These are phyloP conservation scores for Termitomyces eurrhizus DNA, from an alignment of 768 basidiomycete genomes.

Conservation along the genomic window DNA sequence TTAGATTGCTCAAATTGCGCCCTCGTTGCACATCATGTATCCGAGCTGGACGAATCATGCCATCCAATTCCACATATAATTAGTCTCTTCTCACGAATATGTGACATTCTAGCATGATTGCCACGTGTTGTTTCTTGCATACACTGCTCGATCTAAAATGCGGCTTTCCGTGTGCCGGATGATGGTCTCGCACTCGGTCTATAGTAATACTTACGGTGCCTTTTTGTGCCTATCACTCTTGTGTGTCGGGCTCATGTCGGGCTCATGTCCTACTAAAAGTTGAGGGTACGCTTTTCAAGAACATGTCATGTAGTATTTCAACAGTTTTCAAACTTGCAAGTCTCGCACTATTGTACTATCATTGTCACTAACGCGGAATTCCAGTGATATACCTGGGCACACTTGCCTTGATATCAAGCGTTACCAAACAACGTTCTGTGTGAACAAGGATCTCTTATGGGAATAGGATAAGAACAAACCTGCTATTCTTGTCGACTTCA, in stretches of 20 bases:
- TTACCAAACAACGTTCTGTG: conserved; percentile 1
- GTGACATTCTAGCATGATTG: background rate
- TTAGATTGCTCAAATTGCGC: background rate
- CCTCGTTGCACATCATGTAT: background rate
- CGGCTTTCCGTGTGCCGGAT: conserved; percentile 2
- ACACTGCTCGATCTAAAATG: background rate
- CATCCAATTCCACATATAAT: background rate
- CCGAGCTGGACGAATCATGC: background rate
- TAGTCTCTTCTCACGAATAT: conserved; percentile 5
- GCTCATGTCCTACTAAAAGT: background rate
- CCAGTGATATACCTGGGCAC: background rate
- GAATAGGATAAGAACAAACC: background rate
- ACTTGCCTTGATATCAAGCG: background rate
- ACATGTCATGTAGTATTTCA: background rate
- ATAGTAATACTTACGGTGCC: too few relatives aligned
- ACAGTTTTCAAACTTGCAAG: background rate
- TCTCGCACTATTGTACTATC: background rate
- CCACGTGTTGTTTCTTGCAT: too few relatives aligned
- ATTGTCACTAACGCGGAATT: background rate
- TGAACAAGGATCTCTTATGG: conserved; percentile 7
- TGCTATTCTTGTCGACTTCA: background rate
- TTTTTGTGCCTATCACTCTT: background rate
- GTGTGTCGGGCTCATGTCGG: background rate
- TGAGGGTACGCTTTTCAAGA: background rate
- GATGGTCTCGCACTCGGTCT: background rate